Percentiles rank a stretch among this genome's conserved stretches.
These are phyloP conservation scores for Turnera subulata DNA, from an alignment of 345 rosid genomes.

Conservation along the genomic window DNA sequence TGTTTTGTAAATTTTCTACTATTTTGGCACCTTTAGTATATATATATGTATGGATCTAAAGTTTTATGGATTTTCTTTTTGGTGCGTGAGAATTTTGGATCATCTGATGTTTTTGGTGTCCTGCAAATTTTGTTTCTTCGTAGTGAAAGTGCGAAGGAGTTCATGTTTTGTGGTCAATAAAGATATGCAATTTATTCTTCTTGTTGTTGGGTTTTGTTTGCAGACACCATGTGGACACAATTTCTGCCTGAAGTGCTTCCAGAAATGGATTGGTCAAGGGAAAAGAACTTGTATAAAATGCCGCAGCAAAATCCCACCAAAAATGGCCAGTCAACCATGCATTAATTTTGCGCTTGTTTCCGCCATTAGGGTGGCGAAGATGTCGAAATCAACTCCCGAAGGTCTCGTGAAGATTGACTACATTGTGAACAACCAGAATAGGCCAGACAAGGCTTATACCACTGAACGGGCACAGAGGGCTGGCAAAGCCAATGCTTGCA, in stretches of 20 bases:
- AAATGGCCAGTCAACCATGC: conserved; percentile 49
- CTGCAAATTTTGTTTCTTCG: no score
- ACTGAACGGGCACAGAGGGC: conserved; percentile 57
- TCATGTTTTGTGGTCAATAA: no score
- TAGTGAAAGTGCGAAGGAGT: no score
- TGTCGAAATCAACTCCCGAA: conserved; percentile 21
- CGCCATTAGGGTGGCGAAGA: conserved; percentile 58
- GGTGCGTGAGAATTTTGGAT: no score
- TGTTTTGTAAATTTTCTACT: no score
- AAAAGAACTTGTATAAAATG: conserved; percentile 56
- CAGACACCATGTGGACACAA: conserved; percentile 88
- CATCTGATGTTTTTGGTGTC: no score
- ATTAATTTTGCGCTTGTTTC: conserved; percentile 57
- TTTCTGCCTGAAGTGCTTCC: conserved; percentile 66
- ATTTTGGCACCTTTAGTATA: no score
- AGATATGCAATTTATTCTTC: no score
- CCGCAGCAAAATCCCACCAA: conserved; percentile 41
- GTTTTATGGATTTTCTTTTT: no score
- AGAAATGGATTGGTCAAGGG: conserved; percentile 55
- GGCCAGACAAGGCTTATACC: conserved; percentile 63
- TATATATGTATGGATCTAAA: no score
- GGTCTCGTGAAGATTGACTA: conserved; percentile 28
- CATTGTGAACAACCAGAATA: conserved; percentile 41
- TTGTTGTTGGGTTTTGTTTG: conserved; percentile 1
- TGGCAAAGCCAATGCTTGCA: conserved; percentile 74